Evolutionary conservation across 495 filamentous ascomycete genomes (phyloP).

Genomic region (Penicillium arizonense): DNA sequence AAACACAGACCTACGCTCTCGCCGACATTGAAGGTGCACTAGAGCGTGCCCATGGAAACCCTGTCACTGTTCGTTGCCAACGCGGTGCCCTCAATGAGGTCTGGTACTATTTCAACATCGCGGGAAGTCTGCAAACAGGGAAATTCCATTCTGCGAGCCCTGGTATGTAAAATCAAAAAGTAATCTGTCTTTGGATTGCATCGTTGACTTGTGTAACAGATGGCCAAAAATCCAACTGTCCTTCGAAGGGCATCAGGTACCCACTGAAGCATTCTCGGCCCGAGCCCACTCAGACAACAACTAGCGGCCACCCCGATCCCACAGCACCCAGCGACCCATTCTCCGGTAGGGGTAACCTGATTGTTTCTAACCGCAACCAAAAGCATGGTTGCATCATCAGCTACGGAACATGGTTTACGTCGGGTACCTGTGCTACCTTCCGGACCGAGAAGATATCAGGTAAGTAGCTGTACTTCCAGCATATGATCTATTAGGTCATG

Average conservation of each 20-base stretch:
- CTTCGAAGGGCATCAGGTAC: conserved; percentile 60
- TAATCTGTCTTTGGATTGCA: neutral
- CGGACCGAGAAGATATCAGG: conserved; percentile 49
- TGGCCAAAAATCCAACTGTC: conserved; percentile 62
- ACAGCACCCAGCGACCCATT: conserved; percentile 47
- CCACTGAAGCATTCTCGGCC: conserved; percentile 55
- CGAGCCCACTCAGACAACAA: conserved; percentile 39
- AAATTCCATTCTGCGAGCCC: conserved; percentile 65
- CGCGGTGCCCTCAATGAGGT: conserved; percentile 65
- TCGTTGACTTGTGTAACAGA: conserved; percentile 30
- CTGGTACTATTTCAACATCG: conserved; percentile 83
- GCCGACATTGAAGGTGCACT: conserved; percentile 63
- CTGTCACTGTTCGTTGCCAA: conserved; percentile 68
- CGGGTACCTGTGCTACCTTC: conserved; percentile 70
- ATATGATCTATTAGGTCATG: neutral
- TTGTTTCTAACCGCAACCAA: conserved; percentile 51
- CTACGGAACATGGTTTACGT: conserved; percentile 64
- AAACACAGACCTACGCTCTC: conserved; percentile 54
- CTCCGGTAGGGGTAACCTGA: conserved; percentile 56
- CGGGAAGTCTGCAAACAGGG: conserved; percentile 72
- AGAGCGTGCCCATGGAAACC: conserved; percentile 58
- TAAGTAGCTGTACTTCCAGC: conserved; percentile 16
- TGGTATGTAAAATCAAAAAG: conserved; percentile 34
- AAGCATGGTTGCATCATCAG: conserved; percentile 69
- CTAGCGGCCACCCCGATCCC: conserved; percentile 27